phyloP scores from a whole-genome alignment of 2,329 filamentous ascomycete genomes.

The Tolypocladium inflatum region DNA sequence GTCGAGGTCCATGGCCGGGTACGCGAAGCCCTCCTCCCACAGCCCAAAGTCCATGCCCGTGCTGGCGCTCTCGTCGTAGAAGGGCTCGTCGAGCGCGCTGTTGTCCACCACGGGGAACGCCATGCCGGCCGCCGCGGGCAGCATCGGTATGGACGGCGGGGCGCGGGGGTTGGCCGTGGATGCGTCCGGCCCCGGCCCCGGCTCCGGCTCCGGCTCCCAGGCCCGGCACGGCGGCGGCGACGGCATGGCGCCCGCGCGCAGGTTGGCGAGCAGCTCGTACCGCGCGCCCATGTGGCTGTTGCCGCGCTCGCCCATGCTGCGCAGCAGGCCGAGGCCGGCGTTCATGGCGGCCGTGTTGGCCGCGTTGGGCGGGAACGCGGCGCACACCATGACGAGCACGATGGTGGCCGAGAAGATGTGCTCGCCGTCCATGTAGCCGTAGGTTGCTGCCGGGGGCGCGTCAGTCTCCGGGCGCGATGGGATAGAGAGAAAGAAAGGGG shows the following conservation, averaged over 20 bases:
- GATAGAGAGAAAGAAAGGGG: too few species aligned
- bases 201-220: too few species aligned
- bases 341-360: slow-evolving; percentile 34
- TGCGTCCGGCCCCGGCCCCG: too few species aligned
- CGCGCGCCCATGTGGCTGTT: slow-evolving; percentile 34
- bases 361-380: slow-evolving; percentile 36
- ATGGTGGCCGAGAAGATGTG: slow-evolving; percentile 45
- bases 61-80: slow-evolving; percentile 15
- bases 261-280: slow-evolving; percentile 17
- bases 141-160: neutral
- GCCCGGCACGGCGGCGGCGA: neutral
- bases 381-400: slow-evolving; percentile 44
- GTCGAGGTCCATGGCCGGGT: slow-evolving; percentile 21
- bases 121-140: neutral
- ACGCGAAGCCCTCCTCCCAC: slow-evolving; percentile 29
- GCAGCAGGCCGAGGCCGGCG: slow-evolving; percentile 33
- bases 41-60: slow-evolving; percentile 20
- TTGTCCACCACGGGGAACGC: slow-evolving; percentile 18
- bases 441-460: slow-evolving; percentile 30
- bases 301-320: slow-evolving; percentile 40
- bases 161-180: too few species aligned
- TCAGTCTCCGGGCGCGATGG: neutral
- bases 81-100: slow-evolving; percentile 15
- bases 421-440: slow-evolving; percentile 48
- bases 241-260: slow-evolving; percentile 15